phyloP scores from a whole-genome alignment of 371 early-diverging fungal genomes.

The Mortierella polycephala region DNA sequence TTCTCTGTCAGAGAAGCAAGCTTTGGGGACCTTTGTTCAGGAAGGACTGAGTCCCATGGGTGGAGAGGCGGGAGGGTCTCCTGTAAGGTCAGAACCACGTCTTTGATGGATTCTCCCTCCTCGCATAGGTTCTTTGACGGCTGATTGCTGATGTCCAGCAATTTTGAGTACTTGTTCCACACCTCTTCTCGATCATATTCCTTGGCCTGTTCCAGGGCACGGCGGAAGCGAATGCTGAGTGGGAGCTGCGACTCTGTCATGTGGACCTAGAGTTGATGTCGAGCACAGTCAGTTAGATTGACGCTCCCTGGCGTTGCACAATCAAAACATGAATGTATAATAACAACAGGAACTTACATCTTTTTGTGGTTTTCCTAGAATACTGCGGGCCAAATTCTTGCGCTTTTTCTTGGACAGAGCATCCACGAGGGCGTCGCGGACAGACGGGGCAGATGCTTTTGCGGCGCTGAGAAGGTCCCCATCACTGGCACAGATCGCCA shows the following conservation, averaged over 20 bases:
- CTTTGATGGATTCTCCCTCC: slow-evolving; percentile 32
- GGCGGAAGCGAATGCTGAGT: slow-evolving; percentile 20
- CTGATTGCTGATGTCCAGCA: slow-evolving; percentile 28
- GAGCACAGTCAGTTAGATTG: background rate
- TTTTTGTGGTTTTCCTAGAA: slow-evolving; percentile 35
- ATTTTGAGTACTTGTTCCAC: slow-evolving; percentile 15
- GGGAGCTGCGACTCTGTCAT: slow-evolving; percentile 3
- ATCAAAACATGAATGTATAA: background rate
- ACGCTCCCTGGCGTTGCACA: too few species aligned
- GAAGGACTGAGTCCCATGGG: slow-evolving; percentile 18
- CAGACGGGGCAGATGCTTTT: slow-evolving; percentile 22
- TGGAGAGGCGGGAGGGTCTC: slow-evolving; percentile 37
- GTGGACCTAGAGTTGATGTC: background rate
- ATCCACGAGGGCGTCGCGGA: slow-evolving; percentile 32
- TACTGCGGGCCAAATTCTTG: slow-evolving; percentile 20
- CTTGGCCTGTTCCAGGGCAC: slow-evolving; percentile 28
- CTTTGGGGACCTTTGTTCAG: slow-evolving; percentile 27
- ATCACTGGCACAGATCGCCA: slow-evolving; percentile 32
- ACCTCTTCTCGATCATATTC: slow-evolving; percentile 42
- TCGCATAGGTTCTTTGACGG: slow-evolving; percentile 20
- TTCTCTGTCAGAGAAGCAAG: slow-evolving; percentile 18
- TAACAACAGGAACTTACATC: slow-evolving; percentile 12
- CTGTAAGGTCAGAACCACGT: slow-evolving; percentile 30
- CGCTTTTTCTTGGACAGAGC: slow-evolving; percentile 25
- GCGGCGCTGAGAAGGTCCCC: slow-evolving; percentile 30